Evolutionary conservation across 2,329 filamentous ascomycete species (phyloP).

Genomic region (Blastomyces silverae): DNA sequence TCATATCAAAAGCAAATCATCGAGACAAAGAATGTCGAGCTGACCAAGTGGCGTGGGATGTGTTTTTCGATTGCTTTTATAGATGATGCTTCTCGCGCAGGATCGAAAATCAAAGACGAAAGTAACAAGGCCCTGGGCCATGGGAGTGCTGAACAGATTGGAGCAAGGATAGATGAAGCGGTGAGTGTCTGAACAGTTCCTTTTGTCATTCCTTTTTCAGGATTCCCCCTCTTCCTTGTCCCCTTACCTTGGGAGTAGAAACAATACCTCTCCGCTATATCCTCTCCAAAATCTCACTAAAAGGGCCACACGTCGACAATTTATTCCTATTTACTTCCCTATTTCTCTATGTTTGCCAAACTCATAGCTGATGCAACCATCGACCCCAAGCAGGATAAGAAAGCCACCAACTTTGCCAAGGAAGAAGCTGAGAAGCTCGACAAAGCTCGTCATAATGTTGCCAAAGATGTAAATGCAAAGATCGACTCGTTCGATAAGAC

Average conservation of each 20-base stretch:
- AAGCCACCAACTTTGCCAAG: conserved; percentile 54
- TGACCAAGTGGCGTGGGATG: conserved; percentile 16
- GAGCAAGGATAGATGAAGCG: conserved; percentile 60
- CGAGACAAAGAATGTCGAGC: background rate
- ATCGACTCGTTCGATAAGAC: conserved; percentile 76
- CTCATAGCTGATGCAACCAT: background rate
- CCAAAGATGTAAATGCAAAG: conserved; percentile 45
- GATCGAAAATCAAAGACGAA: conserved; percentile 59
- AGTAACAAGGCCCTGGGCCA: conserved; percentile 57
- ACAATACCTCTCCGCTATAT: background rate
- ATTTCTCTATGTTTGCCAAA: background rate
- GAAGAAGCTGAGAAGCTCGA: conserved; percentile 52
- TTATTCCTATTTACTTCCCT: background rate
- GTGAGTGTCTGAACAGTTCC: conserved; percentile 46
- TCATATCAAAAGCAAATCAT: background rate
- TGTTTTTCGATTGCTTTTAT: conserved; percentile 11
- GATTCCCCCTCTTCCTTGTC: background rate
- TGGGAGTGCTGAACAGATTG: conserved; percentile 48
- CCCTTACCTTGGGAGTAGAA: background rate
- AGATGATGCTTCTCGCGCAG: conserved; percentile 71
- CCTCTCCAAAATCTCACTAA: background rate
- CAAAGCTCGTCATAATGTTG: conserved; percentile 59
- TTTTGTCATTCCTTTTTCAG: background rate
- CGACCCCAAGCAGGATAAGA: conserved; percentile 41
- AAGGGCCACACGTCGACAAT: background rate